phyloP scores from a whole-genome alignment of 177 flowering plant species.

The Tripterygium wilfordii region DNA sequence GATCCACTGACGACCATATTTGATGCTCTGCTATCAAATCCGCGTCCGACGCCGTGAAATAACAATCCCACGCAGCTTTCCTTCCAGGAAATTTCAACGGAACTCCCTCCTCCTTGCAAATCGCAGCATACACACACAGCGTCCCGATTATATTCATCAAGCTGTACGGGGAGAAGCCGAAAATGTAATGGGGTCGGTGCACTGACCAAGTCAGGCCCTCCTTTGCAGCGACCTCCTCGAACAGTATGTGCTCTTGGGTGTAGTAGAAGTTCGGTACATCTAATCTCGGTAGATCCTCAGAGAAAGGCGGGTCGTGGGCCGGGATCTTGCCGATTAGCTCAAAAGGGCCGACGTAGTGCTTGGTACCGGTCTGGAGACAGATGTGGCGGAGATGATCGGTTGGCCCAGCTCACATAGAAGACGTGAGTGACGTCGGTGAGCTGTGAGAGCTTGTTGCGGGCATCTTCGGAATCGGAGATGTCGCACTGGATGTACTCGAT shows the following conservation, averaged over 20 bases:
- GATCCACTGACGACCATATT: conserved; percentile 36
- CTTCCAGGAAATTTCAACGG: conserved; percentile 36
- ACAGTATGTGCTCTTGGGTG: conserved; percentile 13
- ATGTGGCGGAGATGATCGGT: not conserved
- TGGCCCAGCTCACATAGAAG: not conserved
- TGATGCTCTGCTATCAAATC: too few relatives aligned
- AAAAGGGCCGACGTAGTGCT: conserved; percentile 2
- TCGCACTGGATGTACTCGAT: conserved; percentile 1
- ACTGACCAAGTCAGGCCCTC: conserved; percentile 24
- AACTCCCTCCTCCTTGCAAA: conserved; percentile 30
- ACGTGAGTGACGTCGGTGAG: not conserved
- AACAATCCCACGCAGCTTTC: conserved; percentile 35
- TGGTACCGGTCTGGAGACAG: conserved; percentile 1
- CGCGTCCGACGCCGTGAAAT: conserved; percentile 32
- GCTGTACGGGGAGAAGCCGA: conserved; percentile 27
- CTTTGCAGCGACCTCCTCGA: conserved; percentile 9
- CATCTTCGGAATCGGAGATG: not conserved
- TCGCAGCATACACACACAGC: conserved; percentile 26
- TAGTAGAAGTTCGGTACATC: conserved; percentile 15
- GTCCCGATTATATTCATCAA: conserved; percentile 22
- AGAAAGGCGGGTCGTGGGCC: conserved; percentile 19
- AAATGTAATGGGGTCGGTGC: conserved; percentile 28
- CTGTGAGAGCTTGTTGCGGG: not conserved
- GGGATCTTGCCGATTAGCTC: not conserved
- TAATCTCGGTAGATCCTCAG: conserved; percentile 21